Percentiles rank a stretch among this genome's conserved stretches.
Conservation (phyloP, 306 rosid species). For the Hippophae tibetana region DNA sequence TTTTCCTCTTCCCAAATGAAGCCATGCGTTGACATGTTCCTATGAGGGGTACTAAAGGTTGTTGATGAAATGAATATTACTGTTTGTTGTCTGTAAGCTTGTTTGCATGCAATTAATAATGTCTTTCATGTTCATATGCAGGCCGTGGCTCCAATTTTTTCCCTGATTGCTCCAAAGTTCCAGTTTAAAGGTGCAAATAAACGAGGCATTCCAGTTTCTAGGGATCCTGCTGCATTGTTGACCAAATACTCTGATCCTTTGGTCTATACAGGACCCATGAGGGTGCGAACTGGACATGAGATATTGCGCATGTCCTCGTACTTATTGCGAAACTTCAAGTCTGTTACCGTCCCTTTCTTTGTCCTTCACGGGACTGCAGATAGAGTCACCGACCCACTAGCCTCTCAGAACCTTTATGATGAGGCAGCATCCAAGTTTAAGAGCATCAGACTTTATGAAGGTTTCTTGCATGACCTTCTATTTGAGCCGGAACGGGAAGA, state of each 20-base stretch:
- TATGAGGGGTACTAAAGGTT: too few species aligned
- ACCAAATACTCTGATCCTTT: conserved; percentile 93
- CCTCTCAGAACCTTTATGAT: conserved; percentile 72
- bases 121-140: conserved; percentile 20
- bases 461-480: conserved; percentile 84
- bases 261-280: conserved; percentile 93
- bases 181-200: conserved; percentile 98
- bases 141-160: conserved; percentile 88
- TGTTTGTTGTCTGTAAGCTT: too few species aligned
- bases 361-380: conserved; percentile 98
- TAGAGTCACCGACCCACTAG: conserved; percentile 86
- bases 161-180: conserved; percentile 72
- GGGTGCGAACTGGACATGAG: conserved; percentile 96
- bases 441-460: conserved; percentile 87
- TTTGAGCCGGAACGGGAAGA: conserved; percentile 93
- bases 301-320: conserved; percentile 72
- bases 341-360: conserved; percentile 83
- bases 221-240: conserved; percentile 86
- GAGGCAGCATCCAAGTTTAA: conserved; percentile 70
- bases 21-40: too few species aligned
- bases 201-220: conserved; percentile 93
- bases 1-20: too few species aligned
- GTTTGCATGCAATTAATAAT: neutral
- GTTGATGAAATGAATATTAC: too few species aligned
- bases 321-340: conserved; percentile 55